Evolutionary conservation across 805 yeast genomes (phyloP).

Genomic region (Candida fluviatilis): DNA sequence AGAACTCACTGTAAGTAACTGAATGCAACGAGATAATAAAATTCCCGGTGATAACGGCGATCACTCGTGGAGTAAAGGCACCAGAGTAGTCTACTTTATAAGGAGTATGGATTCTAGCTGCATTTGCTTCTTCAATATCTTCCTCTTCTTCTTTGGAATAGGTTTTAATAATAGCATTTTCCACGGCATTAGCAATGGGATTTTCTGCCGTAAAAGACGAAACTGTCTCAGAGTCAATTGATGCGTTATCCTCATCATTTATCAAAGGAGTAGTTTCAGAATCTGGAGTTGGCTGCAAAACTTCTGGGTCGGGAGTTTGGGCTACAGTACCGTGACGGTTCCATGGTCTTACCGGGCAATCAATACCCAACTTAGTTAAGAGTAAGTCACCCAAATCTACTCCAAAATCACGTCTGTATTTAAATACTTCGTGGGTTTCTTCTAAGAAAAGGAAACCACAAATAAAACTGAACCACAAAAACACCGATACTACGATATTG

Average conservation of each 20-base stretch:
- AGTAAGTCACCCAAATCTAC: conserved; percentile 29
- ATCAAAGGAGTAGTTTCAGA: conserved; percentile 7
- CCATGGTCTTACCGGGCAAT: conserved; percentile 8
- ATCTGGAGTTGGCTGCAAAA: neutral
- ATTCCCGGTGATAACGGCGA: conserved; percentile 28
- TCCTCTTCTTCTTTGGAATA: conserved; percentile 11
- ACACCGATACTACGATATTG: conserved; percentile 26
- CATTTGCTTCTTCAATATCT: conserved; percentile 6
- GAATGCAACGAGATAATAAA: conserved; percentile 31
- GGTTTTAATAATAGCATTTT: conserved; percentile 13
- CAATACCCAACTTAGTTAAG: conserved; percentile 17
- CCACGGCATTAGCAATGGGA: conserved; percentile 10
- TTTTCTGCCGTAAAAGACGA: conserved; percentile 5
- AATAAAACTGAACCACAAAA: conserved; percentile 18
- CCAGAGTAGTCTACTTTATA: conserved; percentile 5
- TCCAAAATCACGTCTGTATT: conserved; percentile 20
- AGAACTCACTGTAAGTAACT: conserved; percentile 30
- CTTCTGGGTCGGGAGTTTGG: neutral
- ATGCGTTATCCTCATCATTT: conserved; percentile 4
- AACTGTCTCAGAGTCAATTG: conserved; percentile 5
- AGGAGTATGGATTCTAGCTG: neutral
- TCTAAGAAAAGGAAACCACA: conserved; percentile 29
- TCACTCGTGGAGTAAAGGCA: conserved; percentile 27
- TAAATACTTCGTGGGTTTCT: conserved; percentile 25
- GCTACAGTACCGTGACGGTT: neutral